These are phyloP conservation scores for Ophiostoma triangulosporum DNA, from an alignment of 2,329 filamentous ascomycete genomes.

Conservation along the genomic window DNA sequence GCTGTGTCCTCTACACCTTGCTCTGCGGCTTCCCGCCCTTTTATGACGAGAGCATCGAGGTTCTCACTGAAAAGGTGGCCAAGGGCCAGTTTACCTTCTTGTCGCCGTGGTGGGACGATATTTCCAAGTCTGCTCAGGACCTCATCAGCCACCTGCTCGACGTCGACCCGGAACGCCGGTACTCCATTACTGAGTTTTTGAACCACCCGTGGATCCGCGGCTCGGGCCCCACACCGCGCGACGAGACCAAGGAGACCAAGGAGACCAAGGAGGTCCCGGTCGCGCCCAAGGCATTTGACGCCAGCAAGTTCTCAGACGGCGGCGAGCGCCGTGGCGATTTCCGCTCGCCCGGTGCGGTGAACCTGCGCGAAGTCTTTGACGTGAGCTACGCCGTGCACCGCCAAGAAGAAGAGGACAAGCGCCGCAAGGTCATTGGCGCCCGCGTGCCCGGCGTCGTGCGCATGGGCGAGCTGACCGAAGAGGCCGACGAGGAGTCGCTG, in stretches of 20 bases:
- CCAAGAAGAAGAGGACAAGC: constrained; percentile 90
- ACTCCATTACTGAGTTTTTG: constrained; percentile 84
- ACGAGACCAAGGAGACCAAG: constrained; percentile 40
- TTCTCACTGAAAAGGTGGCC: constrained; percentile 94
- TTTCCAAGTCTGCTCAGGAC: constrained; percentile 88
- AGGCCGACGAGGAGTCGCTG: constrained; percentile 46
- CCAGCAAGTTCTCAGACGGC: constrained; percentile 37
- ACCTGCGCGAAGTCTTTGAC: constrained; percentile 92
- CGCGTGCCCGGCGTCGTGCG: constrained; percentile 45
- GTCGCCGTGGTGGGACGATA: constrained; percentile 98
- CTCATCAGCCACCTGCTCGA: constrained; percentile 85
- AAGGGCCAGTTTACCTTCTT: constrained; percentile 94
- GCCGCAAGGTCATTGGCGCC: constrained; percentile 67
- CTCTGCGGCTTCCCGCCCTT: constrained; percentile 97
- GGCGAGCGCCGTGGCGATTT: constrained; percentile 71
- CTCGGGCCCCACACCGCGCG: constrained; percentile 41
- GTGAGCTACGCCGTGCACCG: constrained; percentile 96
- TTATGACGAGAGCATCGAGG: constrained; percentile 95
- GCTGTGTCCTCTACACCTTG: constrained; percentile 91
- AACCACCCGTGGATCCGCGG: constrained; percentile 85
- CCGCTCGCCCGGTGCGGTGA: constrained; percentile 87
- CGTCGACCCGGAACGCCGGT: constrained; percentile 89
- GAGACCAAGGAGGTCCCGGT: too few relatives aligned
- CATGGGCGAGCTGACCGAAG: constrained; percentile 49
- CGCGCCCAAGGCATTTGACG: constrained; percentile 40